phyloP scores from a whole-genome alignment of 345 rosid species.

The Dovyalis caffra region DNA sequence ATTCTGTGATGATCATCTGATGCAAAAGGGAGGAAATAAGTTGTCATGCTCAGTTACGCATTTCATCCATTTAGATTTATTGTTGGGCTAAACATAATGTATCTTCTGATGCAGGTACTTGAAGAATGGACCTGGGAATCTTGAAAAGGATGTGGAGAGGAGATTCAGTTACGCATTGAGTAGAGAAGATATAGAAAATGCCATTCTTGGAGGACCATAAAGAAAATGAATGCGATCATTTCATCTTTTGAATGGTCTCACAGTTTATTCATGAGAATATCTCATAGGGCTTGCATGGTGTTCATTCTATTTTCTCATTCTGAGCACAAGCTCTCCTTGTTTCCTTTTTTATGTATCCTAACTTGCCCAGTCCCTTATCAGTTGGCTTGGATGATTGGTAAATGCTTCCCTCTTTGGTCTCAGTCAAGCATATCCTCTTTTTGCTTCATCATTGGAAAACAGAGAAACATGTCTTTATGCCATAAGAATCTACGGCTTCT shows the following conservation, averaged over 20 bases:
- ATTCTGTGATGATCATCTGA: background rate
- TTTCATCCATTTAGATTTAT: background rate
- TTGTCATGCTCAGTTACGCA: background rate
- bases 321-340: background rate
- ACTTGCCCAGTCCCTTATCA: background rate
- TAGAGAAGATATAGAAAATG: constrained; percentile 88
- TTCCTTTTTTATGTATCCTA: background rate
- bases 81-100: constrained; percentile 5
- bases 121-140: constrained; percentile 87
- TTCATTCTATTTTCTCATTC: background rate
- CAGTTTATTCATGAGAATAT: background rate
- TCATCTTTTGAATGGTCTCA: background rate
- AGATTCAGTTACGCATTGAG: constrained; percentile 95
- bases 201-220: constrained; percentile 91
- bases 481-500: too few species aligned
- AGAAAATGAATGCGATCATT: constrained; percentile 14
- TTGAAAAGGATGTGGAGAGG: constrained; percentile 89
- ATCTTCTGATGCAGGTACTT: constrained; percentile 57
- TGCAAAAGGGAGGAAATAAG: background rate
- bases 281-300: background rate
- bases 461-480: too few species aligned
- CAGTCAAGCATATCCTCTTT: too few species aligned
- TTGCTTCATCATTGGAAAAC: too few species aligned
- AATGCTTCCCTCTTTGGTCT: background rate
- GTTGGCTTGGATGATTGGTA: background rate